Conservation (phyloP, 1,284 basidiomycete genomes). For the Cutaneotrichosporon daszewskae region DNA sequence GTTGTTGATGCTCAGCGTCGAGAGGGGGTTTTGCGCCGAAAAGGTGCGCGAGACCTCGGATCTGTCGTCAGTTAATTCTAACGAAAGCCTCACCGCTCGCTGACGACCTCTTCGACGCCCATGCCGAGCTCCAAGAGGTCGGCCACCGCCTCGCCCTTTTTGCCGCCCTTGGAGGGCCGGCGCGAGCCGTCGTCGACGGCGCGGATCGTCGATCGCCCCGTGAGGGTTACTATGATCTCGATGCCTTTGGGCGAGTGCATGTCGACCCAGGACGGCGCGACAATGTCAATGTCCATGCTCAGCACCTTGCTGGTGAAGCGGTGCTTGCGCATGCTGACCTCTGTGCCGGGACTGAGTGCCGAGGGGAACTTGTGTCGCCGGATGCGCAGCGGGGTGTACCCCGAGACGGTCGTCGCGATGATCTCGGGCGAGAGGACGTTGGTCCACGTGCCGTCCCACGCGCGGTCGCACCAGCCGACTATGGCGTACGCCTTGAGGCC, state of each 20-base stretch:
- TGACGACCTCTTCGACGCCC: conserved; percentile 38
- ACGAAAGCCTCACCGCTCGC: too few species aligned
- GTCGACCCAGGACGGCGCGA: background rate
- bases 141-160: background rate
- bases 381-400: conserved; percentile 24
- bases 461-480: conserved; percentile 27
- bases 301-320: conserved; percentile 12
- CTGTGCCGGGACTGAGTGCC: conserved; percentile 7
- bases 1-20: too few species aligned
- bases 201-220: too few species aligned
- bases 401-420: background rate
- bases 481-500: conserved; percentile 26
- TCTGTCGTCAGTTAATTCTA: too few species aligned
- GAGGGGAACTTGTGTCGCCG: conserved; percentile 33
- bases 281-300: background rate
- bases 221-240: background rate
- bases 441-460: too few species aligned
- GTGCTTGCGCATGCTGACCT: conserved; percentile 22
- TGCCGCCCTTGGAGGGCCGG: background rate
- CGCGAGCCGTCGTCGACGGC: too few species aligned
- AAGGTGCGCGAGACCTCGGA: too few species aligned
- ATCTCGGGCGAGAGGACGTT: background rate
- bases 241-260: background rate
- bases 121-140: conserved; percentile 38
- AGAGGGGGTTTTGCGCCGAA: too few species aligned